phyloP scores from a whole-genome alignment of 1,139 yeast genomes.

The Arxiozyma telluris region DNA sequence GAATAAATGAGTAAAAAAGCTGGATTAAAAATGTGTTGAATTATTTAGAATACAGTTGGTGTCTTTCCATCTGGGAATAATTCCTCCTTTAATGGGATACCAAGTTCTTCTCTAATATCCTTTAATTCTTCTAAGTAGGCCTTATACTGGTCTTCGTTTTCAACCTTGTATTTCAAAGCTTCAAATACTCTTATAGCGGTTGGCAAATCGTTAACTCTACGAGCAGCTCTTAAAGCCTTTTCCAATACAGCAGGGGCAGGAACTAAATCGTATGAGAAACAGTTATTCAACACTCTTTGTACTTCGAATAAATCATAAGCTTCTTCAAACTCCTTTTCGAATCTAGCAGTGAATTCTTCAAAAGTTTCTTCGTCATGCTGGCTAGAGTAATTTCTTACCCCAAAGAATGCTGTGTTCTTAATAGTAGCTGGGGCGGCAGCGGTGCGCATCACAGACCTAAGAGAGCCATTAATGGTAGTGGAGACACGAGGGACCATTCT shows the following conservation, averaged over 20 bases:
- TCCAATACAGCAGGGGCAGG: constrained; percentile 96
- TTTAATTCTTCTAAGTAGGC: constrained; percentile 94
- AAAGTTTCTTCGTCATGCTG: constrained; percentile 70
- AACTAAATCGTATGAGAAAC: constrained; percentile 95
- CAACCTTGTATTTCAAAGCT: constrained; percentile 88
- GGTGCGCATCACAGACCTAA: background rate
- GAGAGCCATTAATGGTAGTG: background rate
- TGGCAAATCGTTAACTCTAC: constrained; percentile 98
- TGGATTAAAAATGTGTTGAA: background rate
- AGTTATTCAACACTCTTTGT: constrained; percentile 87
- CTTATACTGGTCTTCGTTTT: constrained; percentile 83
- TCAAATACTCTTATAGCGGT: constrained; percentile 98
- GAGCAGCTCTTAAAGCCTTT: constrained; percentile 94
- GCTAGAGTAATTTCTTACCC: constrained; percentile 33
- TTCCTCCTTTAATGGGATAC: constrained; percentile 90
- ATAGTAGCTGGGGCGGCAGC: background rate
- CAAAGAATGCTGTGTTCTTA: background rate
- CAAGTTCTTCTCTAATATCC: constrained; percentile 85
- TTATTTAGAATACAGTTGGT: constrained; percentile 15
- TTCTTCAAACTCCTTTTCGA: constrained; percentile 93
- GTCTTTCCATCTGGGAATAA: constrained; percentile 37
- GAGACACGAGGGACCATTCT: background rate
- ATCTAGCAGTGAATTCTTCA: constrained; percentile 89
- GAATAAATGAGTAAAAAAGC: background rate
- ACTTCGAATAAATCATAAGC: constrained; percentile 98